These are phyloP conservation scores for Gracilaria domingensis DNA, from an alignment of 23 red algal species.

Conservation along the genomic window DNA sequence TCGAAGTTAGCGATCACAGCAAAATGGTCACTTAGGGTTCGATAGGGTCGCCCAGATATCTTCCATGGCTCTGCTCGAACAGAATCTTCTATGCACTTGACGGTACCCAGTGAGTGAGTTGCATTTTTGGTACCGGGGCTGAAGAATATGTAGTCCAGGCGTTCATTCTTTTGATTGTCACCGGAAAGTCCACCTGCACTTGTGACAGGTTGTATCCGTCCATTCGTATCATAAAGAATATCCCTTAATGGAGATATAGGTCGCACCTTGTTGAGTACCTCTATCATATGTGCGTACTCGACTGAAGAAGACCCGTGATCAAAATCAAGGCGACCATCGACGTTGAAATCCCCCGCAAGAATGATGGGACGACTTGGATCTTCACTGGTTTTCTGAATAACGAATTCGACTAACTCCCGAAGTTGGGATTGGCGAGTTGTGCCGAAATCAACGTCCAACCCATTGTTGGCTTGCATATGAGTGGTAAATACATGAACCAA, in stretches of 20 bases:
- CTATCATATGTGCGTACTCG: conserved; percentile 57
- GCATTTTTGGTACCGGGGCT: not conserved
- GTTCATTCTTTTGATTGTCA: conserved; percentile 63
- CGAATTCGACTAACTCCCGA: conserved; percentile 68
- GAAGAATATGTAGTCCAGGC: conserved; percentile 87
- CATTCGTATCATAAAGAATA: conserved; percentile 32
- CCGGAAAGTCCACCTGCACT: conserved; percentile 46
- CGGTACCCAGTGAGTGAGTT: not conserved
- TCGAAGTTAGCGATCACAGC: conserved; percentile 23
- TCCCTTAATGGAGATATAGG: conserved; percentile 1
- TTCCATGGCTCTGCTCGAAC: conserved; percentile 3
- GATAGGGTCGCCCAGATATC: conserved; percentile 31
- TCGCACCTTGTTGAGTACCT: conserved; percentile 19
- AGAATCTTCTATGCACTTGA: not conserved
- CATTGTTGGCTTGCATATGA: conserved; percentile 89
- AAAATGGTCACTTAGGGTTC: conserved; percentile 58
- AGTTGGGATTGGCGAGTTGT: conserved; percentile 58
- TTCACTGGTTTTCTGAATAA: conserved; percentile 41
- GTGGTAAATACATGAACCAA: conserved; percentile 77
- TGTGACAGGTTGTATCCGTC: conserved; percentile 52
- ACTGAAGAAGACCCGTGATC: conserved; percentile 41
- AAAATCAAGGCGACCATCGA: conserved; percentile 56
- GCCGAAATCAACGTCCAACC: conserved; percentile 50
- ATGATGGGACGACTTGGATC: conserved; percentile 44
- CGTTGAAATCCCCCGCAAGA: conserved; percentile 87